Evolutionary conservation across 2,329 filamentous ascomycete species (phyloP).

Genomic region (Verticillium zaregamsianum): DNA sequence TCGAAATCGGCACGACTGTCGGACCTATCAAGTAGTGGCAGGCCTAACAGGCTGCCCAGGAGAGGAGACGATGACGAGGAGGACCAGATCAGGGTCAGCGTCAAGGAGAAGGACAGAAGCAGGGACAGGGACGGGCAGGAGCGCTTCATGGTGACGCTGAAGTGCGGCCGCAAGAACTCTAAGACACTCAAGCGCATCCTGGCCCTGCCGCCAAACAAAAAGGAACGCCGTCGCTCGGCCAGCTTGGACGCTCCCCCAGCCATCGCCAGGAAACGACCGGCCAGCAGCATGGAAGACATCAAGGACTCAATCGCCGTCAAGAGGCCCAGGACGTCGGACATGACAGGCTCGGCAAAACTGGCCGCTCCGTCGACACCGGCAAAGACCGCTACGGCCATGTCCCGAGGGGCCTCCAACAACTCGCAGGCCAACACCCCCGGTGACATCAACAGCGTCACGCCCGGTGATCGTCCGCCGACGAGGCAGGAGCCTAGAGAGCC

Average conservation of each 20-base stretch:
- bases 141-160: slow-evolving; percentile 39
- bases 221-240: slow-evolving; percentile 30
- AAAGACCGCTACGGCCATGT: slow-evolving; percentile 46
- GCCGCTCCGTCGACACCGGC: slow-evolving; percentile 46
- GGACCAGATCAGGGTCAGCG: slow-evolving; percentile 21
- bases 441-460: slow-evolving; percentile 36
- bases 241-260: slow-evolving; percentile 34
- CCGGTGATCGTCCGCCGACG: slow-evolving; percentile 29
- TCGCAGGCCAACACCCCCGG: slow-evolving; percentile 49
- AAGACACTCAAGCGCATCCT: slow-evolving; percentile 43
- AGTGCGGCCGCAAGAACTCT: slow-evolving; percentile 42
- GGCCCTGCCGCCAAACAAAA: slow-evolving; percentile 34
- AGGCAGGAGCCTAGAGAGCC: slow-evolving; percentile 12
- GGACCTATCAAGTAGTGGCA: slow-evolving; percentile 27
- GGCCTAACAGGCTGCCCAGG: slow-evolving; percentile 18
- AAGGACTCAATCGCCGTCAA: slow-evolving; percentile 34
- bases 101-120: slow-evolving; percentile 6
- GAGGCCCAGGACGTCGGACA: slow-evolving; percentile 38
- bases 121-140: slow-evolving; percentile 14
- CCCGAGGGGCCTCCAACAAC: slow-evolving; percentile 48
- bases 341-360: slow-evolving; percentile 25
- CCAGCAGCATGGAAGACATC: slow-evolving; percentile 27
- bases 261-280: slow-evolving; percentile 46
- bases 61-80: slow-evolving; percentile 28
- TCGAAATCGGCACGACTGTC: slow-evolving; percentile 19